Evolutionary conservation across 1,284 basidiomycete genomes (phyloP), one percentile per base, ranked within the genome.

Genomic region (Hymenochaete sp.): DNA sequence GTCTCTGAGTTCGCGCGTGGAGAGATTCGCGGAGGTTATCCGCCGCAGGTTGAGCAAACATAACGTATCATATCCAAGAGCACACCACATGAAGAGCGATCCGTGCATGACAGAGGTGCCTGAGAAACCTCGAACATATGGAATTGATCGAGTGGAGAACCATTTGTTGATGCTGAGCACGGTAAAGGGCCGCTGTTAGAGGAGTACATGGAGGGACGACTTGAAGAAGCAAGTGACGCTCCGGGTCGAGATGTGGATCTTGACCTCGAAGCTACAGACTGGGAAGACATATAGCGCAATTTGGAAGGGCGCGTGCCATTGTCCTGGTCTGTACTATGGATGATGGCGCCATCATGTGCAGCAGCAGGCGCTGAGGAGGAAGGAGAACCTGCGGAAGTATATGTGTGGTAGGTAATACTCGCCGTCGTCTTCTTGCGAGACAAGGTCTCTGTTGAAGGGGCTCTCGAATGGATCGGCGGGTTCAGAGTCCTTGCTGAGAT

Each of bases 31-130:
- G 64, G 73, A 42, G 70, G 63, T 64, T 78, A 82, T 62, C 86
- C 84, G 10, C 90, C 89, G 56, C 90, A 93, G 18, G 79, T 82
- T 5, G 79, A 73, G 57, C 90, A 93, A 11, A 92, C 81, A 58
- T 93, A 93, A 41, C 87, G 79, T 62, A 93, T 79, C 16, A 77
- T 72, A 47, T 89, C 82, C 8, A 93, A 67, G 3, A 79, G 57
- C 0, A 72, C 60, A 10, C 82, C 83, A 55, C 90, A 93, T 24
- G 78, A 75, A 0, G 88, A 90, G 61, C 90, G 93, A 50, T 79
- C 75, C 0, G 86, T 87, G 4, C 88, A 75, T 26, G 77, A 69
- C n/a, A 75, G 72, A 1, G 77, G 73, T 9, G 66, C 62, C 7
- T 63, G 64, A 21, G 77, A 63, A 57, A 70, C 79, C 25, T 71